Conservation (phyloP, 306 rosid genomes). For the Leucaena leucocephala region DNA sequence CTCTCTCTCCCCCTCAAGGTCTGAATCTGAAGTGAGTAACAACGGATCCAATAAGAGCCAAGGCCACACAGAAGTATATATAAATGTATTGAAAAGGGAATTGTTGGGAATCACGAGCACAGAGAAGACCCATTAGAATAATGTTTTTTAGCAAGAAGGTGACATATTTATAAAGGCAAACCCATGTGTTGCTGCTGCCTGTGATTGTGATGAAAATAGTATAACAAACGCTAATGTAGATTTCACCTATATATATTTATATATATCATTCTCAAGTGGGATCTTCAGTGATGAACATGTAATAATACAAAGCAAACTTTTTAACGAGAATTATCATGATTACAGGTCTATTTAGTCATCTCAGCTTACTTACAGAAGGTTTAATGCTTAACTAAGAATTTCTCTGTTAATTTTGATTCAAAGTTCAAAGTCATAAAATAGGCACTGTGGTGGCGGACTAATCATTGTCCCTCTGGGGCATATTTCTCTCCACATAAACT, state of each 20-base stretch:
- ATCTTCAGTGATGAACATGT: neutral
- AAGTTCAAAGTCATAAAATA: conserved; percentile 18
- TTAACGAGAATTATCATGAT: neutral
- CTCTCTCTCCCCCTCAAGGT: neutral
- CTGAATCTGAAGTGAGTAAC: neutral
- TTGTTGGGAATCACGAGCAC: conserved; percentile 53
- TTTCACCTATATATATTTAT: conserved; percentile 17
- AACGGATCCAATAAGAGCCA: conserved; percentile 41
- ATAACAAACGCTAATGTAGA: conserved; percentile 34
- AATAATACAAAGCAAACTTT: neutral
- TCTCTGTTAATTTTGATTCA: conserved; percentile 31
- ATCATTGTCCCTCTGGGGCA: conserved; percentile 48
- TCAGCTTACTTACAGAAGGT: neutral
- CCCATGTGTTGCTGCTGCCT: conserved; percentile 77
- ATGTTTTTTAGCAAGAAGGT: conserved; percentile 45
- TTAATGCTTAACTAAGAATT: neutral
- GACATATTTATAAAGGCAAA: conserved; percentile 50
- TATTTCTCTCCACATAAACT: conserved; percentile 52
- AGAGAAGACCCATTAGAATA: conserved; percentile 45
- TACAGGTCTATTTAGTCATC: neutral
- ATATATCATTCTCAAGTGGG: neutral
- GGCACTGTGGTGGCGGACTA: conserved; percentile 38
- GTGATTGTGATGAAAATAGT: conserved; percentile 39
- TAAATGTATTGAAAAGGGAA: conserved; percentile 30
- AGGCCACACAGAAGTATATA: conserved; percentile 17